A percentile compares a stretch with the other conserved stretches of the same genome.
phyloP scores from a whole-genome alignment of 768 basidiomycete genomes.

The Fomitopsis pulvina region DNA sequence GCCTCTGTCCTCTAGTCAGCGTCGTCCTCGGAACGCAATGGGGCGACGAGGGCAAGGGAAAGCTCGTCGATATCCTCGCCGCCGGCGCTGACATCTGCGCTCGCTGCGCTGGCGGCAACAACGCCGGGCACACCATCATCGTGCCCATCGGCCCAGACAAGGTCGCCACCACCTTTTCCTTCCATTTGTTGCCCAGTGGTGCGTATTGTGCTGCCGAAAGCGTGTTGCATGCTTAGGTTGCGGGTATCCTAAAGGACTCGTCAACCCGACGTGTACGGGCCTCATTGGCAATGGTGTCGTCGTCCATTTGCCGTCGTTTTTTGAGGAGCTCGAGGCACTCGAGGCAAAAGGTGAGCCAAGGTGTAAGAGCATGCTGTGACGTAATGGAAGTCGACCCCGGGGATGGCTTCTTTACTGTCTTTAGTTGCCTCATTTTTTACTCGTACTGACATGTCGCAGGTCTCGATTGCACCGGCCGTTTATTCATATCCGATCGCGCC shows the following conservation, averaged over 20 bases:
- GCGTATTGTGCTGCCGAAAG: conserved; percentile 18
- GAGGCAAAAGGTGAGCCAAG: conserved; percentile 66
- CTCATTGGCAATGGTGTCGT: conserved; percentile 96
- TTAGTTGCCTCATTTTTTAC: too few species aligned
- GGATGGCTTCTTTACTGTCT: too few species aligned
- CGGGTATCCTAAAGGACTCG: conserved; percentile 40
- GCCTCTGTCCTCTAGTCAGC: conserved; percentile 33
- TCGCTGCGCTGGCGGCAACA: conserved; percentile 96
- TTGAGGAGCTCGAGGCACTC: conserved; percentile 83
- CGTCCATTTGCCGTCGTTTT: conserved; percentile 92
- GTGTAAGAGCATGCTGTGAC: neutral
- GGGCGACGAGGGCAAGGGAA: conserved; percentile 93
- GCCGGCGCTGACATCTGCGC: conserved; percentile 89
- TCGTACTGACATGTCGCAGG: conserved; percentile 38
- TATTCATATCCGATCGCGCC: conserved; percentile 93
- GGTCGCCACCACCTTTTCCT: conserved; percentile 81
- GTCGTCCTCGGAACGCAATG: conserved; percentile 86
- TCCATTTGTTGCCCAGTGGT: conserved; percentile 95
- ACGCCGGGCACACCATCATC: conserved; percentile 98
- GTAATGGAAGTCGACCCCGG: neutral
- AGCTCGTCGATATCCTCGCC: conserved; percentile 94
- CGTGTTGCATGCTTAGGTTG: neutral
- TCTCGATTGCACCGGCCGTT: conserved; percentile 72
- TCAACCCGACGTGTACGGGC: conserved; percentile 80
- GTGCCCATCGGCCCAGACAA: conserved; percentile 64